Evolutionary conservation across 2,329 filamentous ascomycete species (phyloP).

Genomic region (Sarocladiaceae sp.): DNA sequence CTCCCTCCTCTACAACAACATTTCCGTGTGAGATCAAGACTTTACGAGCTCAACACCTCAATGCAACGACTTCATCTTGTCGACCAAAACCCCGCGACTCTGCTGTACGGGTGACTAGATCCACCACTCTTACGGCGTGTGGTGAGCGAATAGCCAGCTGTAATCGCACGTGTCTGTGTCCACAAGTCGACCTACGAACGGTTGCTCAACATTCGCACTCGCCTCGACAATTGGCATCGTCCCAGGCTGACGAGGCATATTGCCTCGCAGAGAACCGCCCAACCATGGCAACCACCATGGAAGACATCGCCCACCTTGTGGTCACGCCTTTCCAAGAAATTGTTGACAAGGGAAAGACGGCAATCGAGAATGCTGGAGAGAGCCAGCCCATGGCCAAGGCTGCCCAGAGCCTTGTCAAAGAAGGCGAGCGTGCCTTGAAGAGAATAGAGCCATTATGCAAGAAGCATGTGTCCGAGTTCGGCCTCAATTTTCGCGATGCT

Average conservation of each 20-base stretch:
- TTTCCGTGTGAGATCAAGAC: too few relatives aligned
- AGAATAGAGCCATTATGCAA: slow-evolving; percentile 47
- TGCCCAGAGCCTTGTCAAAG: slow-evolving; percentile 41
- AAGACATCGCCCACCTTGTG: slow-evolving; percentile 38
- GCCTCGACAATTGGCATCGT: neutral
- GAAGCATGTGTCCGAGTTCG: slow-evolving; percentile 44
- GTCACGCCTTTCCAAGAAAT: slow-evolving; percentile 49
- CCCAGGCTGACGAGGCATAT: neutral
- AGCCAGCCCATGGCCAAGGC: slow-evolving; percentile 44
- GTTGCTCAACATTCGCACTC: neutral
- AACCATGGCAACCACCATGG: slow-evolving; percentile 25
- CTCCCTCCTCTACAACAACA: too few relatives aligned
- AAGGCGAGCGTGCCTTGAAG: slow-evolving; percentile 45
- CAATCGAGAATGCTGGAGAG: slow-evolving; percentile 42
- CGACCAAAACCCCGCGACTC: neutral
- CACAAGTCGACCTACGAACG: too few relatives aligned
- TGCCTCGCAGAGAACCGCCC: neutral
- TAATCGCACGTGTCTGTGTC: too few relatives aligned
- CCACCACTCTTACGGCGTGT: too few relatives aligned
- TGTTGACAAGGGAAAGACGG: slow-evolving; percentile 44
- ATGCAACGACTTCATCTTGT: neutral
- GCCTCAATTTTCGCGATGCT: slow-evolving; percentile 43
- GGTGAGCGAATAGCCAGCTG: too few relatives aligned
- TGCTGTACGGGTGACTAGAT: slow-evolving; percentile 2
- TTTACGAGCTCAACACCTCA: neutral